These are phyloP conservation scores for Neurospora intermedia DNA, from an alignment of 495 filamentous ascomycete species.

Conservation along the genomic window DNA sequence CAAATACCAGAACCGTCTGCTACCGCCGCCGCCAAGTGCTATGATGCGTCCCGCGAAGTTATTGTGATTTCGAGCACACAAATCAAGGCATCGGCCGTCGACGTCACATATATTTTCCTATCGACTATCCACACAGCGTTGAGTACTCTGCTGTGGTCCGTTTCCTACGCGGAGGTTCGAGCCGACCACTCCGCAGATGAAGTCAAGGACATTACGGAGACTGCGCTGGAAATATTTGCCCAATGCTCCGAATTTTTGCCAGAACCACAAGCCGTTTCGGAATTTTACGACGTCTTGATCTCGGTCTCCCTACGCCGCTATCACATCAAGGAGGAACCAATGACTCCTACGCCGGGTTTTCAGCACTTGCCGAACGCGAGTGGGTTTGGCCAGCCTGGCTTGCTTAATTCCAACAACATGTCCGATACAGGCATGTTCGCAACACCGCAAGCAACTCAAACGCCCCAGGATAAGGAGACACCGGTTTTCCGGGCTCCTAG, in stretches of 20 bases:
- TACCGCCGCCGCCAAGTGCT: constrained; percentile 64
- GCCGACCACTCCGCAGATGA: constrained; percentile 55
- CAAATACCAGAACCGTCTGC: constrained; percentile 77
- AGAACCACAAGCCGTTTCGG: constrained; percentile 68
- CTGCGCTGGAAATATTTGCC: constrained; percentile 62
- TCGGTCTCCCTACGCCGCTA: constrained; percentile 76
- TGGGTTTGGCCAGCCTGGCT: not conserved
- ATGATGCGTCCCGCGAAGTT: constrained; percentile 68
- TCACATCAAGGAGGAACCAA: constrained; percentile 42
- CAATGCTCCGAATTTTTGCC: constrained; percentile 78
- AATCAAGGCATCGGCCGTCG: constrained; percentile 59
- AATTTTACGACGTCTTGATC: constrained; percentile 72
- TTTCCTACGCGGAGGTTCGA: constrained; percentile 77
- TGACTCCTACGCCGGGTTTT: not conserved
- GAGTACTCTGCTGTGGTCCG: constrained; percentile 78
- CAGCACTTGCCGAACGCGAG: not conserved
- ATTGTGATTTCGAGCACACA: constrained; percentile 68
- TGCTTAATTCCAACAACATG: not conserved
- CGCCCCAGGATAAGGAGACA: not conserved
- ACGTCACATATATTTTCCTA: constrained; percentile 87
- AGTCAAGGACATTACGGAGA: constrained; percentile 57
- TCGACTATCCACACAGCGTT: constrained; percentile 77
- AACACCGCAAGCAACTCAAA: not conserved
- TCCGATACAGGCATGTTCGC: not conserved
- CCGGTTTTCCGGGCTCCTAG: not conserved